Evolutionary conservation across 805 yeast genomes (phyloP).

Genomic region (Lipomyces lipofer): DNA sequence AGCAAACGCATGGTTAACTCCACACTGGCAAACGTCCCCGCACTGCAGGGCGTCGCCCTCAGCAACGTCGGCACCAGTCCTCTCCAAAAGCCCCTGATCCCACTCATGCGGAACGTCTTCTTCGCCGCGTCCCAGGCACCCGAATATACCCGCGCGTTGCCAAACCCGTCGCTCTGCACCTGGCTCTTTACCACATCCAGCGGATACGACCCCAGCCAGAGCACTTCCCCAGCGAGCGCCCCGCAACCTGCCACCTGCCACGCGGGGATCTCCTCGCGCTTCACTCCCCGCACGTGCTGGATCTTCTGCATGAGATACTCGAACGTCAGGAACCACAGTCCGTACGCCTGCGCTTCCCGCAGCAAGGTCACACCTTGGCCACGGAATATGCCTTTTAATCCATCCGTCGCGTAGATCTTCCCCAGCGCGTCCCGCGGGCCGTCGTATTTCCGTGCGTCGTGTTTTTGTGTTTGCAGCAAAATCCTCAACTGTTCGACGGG

Average conservation of each 20-base stretch:
- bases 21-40: slow-evolving; percentile 92
- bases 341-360: slow-evolving; percentile 81
- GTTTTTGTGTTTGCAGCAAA: slow-evolving; percentile 84
- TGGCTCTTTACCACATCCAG: slow-evolving; percentile 88
- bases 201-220: slow-evolving; percentile 49
- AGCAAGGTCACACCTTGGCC: slow-evolving; percentile 81
- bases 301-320: slow-evolving; percentile 50
- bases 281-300: slow-evolving; percentile 30
- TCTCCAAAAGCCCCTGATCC: slow-evolving; percentile 76
- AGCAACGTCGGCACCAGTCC: slow-evolving; percentile 90
- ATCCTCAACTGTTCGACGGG: slow-evolving; percentile 97
- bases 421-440: slow-evolving; percentile 77
- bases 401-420: slow-evolving; percentile 56
- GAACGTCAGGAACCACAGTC: slow-evolving; percentile 70
- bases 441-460: slow-evolving; percentile 46
- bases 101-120: slow-evolving; percentile 56
- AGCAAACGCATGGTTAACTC: slow-evolving; percentile 75
- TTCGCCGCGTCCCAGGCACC: slow-evolving; percentile 59
- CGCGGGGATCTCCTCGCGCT: slow-evolving; percentile 78
- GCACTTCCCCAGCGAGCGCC: slow-evolving; percentile 78
- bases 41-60: slow-evolving; percentile 98
- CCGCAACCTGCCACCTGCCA: slow-evolving; percentile 86
- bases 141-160: slow-evolving; percentile 59
- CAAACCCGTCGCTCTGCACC: slow-evolving; percentile 72
- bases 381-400: slow-evolving; percentile 65